Base-by-base conservation (phyloP, 805 yeast genomes). In the Maudiozyma saulgeensis region DNA sequence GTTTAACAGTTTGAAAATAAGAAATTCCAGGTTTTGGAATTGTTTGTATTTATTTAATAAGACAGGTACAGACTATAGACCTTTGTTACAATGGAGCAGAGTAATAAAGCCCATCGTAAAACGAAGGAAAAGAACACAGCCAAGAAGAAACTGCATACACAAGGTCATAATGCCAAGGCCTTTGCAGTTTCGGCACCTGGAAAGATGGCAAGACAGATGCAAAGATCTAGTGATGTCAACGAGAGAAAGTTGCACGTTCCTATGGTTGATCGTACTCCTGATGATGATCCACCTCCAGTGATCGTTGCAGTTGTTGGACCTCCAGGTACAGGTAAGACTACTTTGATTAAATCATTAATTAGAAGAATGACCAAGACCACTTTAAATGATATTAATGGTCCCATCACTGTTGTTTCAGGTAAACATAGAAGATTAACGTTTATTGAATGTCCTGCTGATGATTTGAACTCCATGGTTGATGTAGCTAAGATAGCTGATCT, bases 281-380 rank as follows among this genome's bases (percentile, higher is more conserved):
- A 91, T 50, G 96, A 91, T 61, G 95, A 87, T 57, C 96, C 98
- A 4, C 97, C 97, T 19, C 99, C 99, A 41, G 84, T 93, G 21
- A 82, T 93, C 49, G 88, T 93, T 23, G 96, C 96, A 0, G 96
- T 93, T 7, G 96, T 93, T 12, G 99, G 99, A 0, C 99, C 99
- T 12, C 96, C 96, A 9, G 99, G 99, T 15, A 93, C 98, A 0
- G 99, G 99, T 55, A 93, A 93, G 64, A 81, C 97, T 15, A 91
- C 98, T 0, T 73, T 93, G 60, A 87, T 93, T 60, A 84, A 88
- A 64, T 88, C 97, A 6, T 72, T 93, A 49, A 88, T 93, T 6
- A 78, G 91, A 67, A 73, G 97, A 64, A 77, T 87, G 67, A 81
- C 98, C 5, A 93, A 93, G 67, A 87, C 95, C 28, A 79, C 93